Percentiles rank a stretch among this genome's conserved stretches.
Evolutionary conservation across 805 yeast genomes (phyloP).

Genomic region (Saccharomyces paradoxus): DNA sequence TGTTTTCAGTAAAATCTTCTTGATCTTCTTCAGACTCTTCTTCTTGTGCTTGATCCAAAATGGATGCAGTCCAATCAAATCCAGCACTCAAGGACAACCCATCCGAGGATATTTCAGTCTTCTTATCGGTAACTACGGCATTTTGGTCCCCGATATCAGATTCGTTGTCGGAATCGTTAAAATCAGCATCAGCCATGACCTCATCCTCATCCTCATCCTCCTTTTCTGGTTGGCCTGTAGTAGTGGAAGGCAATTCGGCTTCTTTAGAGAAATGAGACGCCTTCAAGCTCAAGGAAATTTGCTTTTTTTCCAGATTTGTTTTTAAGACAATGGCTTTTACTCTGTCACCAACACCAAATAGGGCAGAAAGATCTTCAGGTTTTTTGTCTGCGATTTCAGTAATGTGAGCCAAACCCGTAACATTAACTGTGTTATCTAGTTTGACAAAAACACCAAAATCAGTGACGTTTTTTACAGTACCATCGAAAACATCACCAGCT

Average conservation of each 20-base stretch:
- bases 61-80: conserved; percentile 93
- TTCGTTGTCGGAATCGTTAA: conserved; percentile 12
- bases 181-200: conserved; percentile 26
- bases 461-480: conserved; percentile 65
- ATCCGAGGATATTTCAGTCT: conserved; percentile 23
- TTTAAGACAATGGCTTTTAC: conserved; percentile 77
- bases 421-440: conserved; percentile 61
- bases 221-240: conserved; percentile 27
- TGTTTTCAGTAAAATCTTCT: conserved; percentile 40
- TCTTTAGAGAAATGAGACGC: conserved; percentile 67
- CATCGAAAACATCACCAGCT: conserved; percentile 67
- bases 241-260: conserved; percentile 22
- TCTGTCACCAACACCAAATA: conserved; percentile 83
- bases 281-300: conserved; percentile 84
- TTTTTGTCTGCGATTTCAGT: conserved; percentile 71
- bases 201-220: conserved; percentile 28
- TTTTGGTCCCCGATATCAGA: conserved; percentile 27
- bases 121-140: conserved; percentile 15
- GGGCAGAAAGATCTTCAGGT: conserved; percentile 45
- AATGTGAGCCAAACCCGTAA: conserved; percentile 83
- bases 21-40: conserved; percentile 51
- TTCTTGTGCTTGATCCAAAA: conserved; percentile 70
- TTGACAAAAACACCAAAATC: conserved; percentile 89
- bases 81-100: conserved; percentile 74
- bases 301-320: conserved; percentile 57